Base-by-base conservation (phyloP, 805 yeast species). In the Tetrapisispora arboricola region DNA sequence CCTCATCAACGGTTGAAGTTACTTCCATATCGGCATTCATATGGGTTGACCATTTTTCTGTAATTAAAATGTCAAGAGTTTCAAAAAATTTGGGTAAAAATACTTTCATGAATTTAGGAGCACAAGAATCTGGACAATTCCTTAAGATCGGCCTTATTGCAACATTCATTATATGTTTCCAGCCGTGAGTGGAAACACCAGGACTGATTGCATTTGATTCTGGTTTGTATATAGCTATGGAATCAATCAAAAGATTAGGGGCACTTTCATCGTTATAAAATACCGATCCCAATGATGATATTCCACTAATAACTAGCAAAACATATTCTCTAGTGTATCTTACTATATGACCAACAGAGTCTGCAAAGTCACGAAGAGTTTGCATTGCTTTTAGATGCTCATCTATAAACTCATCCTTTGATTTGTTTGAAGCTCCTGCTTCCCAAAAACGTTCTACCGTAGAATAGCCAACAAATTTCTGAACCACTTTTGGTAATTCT, bases 401-500 rank as follows among this genome's bases (percentile, higher is more conserved):
- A 57, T 84, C 95, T 47, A 92, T 80, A 50, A 92, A 94, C 26
- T 92, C 87, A 57, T 92, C 97, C 53, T 85, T 82, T 2, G 95
- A 79, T 62, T 92, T 95, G 43, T 84, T 83, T 1, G 96, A 84
- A 18, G 94, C 94, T 15, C 98, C 98, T 45, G 87, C 94, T 57
- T 94, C 97, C 99, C 99, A 92, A 60, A 92, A 92, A 53, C 97
- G 71, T 65, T 92, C 99, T 57, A 80, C 78, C 38, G 94, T 82
- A 45, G 94, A 81, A 52, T 85, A 81, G 48, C 75, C 74, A n/a
- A 90, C 95, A 67, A 94, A 90, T 1, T 90, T 71, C 58, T 85
- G 95, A 1, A 92, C 97, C 42, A 86, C 94, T 2, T 72, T 73
- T 0, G 98, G 97, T 37, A 92, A 67, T 30, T 76, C 84, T 12